These are phyloP conservation scores for Chamaenerion angustifolium DNA, from an alignment of 345 rosid genomes.

Conservation along the genomic window DNA sequence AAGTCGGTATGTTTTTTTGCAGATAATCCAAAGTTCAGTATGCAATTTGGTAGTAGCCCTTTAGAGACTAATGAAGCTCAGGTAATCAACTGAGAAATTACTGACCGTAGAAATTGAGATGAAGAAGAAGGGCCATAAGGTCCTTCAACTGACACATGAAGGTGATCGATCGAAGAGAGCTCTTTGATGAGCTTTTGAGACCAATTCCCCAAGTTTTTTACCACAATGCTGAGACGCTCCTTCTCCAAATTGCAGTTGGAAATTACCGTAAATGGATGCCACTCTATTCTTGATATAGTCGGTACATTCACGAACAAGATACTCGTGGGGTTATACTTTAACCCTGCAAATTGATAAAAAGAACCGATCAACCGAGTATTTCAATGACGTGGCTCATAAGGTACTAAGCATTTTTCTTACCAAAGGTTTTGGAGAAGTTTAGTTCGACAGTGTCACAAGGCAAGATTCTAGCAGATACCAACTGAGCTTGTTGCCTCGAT, in stretches of 20 bases:
- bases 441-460: constrained; percentile 77
- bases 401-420: constrained; percentile 13
- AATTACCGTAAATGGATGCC: constrained; percentile 83
- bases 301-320: constrained; percentile 60
- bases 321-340: constrained; percentile 58
- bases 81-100: too few species aligned
- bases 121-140: constrained; percentile 79
- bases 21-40: too few species aligned
- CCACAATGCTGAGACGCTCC: constrained; percentile 47
- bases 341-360: constrained; percentile 19
- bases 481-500: constrained; percentile 52
- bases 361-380: not conserved
- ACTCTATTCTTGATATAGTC: constrained; percentile 55
- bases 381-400: too few species aligned
- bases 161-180: constrained; percentile 41
- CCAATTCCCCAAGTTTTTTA: constrained; percentile 74
- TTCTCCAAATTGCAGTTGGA: constrained; percentile 60
- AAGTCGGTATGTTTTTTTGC: too few species aligned
- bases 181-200: constrained; percentile 42
- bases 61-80: too few species aligned
- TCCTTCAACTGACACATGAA: constrained; percentile 64
- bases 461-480: constrained; percentile 60
- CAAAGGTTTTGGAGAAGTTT: constrained; percentile 39
- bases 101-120: constrained; percentile 50
- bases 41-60: too few species aligned